These are phyloP conservation scores for Emmonsiellopsis sp. DNA, from an alignment of 2,329 filamentous ascomycete genomes.

Conservation along the genomic window DNA sequence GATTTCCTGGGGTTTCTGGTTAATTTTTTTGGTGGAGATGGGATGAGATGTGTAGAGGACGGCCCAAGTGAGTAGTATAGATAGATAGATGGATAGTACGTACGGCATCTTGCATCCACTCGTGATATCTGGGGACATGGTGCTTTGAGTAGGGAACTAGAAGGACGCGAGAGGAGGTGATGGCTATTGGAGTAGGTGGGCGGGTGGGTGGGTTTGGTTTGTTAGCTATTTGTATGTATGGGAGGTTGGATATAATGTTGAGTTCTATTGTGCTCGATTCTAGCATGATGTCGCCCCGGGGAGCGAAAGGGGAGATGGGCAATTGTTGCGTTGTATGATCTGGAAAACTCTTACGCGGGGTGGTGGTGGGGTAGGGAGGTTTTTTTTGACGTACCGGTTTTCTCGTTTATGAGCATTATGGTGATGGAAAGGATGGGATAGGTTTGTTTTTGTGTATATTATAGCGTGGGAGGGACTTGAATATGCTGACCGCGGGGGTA, in stretches of 20 bases:
- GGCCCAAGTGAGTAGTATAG: neutral
- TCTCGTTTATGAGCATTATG: conserved; percentile 25
- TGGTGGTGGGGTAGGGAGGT: neutral
- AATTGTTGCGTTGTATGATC: too few relatives aligned
- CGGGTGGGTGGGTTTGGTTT: too few relatives aligned
- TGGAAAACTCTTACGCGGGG: neutral
- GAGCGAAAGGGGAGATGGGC: too few relatives aligned
- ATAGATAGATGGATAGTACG: conserved; percentile 5
- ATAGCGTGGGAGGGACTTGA: too few relatives aligned
- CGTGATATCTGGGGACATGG: conserved; percentile 76
- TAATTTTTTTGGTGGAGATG: conserved; percentile 7
- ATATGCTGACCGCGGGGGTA: too few relatives aligned
- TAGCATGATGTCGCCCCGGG: too few relatives aligned
- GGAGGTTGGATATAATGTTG: neutral
- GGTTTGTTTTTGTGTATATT: neutral
- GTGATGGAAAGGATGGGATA: neutral
- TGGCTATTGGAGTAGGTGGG: conserved; percentile 45
- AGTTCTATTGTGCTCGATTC: neutral
- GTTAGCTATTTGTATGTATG: too few relatives aligned
- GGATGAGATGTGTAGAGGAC: neutral
- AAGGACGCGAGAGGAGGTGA: conserved; percentile 57
- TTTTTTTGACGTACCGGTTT: conserved; percentile 16
- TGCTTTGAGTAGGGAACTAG: conserved; percentile 76
- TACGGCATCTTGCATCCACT: conserved; percentile 82
- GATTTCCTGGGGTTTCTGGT: conserved; percentile 47